Conservation (phyloP, 768 basidiomycete genomes). For the Collybia sordida region DNA sequence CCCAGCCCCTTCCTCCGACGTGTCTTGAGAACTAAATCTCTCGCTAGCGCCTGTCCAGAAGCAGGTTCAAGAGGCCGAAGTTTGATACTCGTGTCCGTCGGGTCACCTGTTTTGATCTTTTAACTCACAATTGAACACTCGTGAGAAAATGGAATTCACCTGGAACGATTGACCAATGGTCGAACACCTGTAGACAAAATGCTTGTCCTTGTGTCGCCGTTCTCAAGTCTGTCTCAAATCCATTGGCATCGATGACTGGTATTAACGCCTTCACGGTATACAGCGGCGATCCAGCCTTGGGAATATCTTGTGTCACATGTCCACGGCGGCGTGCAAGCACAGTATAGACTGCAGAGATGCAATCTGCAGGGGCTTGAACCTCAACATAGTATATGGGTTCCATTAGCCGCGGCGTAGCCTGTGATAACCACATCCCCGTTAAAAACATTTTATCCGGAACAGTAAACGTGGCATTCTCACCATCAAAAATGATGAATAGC, state of each 20-base stretch:
- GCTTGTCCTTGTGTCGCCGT: constrained; percentile 99
- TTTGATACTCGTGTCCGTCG: constrained; percentile 96
- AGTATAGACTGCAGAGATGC: constrained; percentile 97
- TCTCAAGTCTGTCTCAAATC: constrained; percentile 96
- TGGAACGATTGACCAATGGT: constrained; percentile 99
- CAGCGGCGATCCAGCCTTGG: constrained; percentile 95
- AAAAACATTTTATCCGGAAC: constrained; percentile 6
- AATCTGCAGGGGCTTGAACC: constrained; percentile 98
- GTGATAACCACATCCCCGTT: constrained; percentile 2
- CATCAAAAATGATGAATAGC: constrained; percentile 99
- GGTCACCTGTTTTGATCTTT: constrained; percentile 69
- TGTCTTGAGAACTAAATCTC: constrained; percentile 96
- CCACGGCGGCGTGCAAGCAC: constrained; percentile 97
- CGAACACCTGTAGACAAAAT: constrained; percentile 97
- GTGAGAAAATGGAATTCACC: constrained; percentile 47
- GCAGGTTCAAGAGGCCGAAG: constrained; percentile 96
- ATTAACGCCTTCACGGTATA: constrained; percentile 99
- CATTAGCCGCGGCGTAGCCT: constrained; percentile 95
- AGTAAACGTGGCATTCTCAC: constrained; percentile 43
- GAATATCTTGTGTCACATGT: constrained; percentile 98
- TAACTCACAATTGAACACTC: constrained; percentile 11
- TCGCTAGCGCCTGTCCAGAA: constrained; percentile 90
- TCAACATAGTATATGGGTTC: constrained; percentile 99
- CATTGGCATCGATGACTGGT: constrained; percentile 97
- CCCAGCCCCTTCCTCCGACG: constrained; percentile 94